Evolutionary conservation across 1,139 yeast genomes (phyloP).

Genomic region (Dujonia santamariae): DNA sequence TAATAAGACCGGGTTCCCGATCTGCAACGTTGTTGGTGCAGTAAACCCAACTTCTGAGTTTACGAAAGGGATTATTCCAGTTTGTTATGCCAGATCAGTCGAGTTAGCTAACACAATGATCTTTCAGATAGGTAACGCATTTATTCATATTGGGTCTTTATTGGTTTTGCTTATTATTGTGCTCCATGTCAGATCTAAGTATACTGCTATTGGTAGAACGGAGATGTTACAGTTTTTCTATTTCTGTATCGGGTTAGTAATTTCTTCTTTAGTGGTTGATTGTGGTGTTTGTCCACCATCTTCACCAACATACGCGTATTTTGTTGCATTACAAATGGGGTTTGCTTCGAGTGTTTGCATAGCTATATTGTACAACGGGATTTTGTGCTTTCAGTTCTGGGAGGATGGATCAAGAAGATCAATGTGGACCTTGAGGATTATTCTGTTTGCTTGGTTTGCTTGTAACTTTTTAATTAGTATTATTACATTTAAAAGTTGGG

Average conservation of each 20-base stretch:
- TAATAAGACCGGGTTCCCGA: conserved; percentile 66
- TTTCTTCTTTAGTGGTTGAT: conserved; percentile 74
- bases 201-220: conserved; percentile 89
- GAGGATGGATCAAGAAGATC: conserved; percentile 83
- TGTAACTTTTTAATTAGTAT: conserved; percentile 66
- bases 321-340: conserved; percentile 80
- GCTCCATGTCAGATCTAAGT: conserved; percentile 77
- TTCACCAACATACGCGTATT: conserved; percentile 68
- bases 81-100: conserved; percentile 82
- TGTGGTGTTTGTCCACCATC: conserved; percentile 93
- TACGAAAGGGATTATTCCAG: conserved; percentile 61
- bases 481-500: conserved; percentile 74
- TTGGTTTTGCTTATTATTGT: conserved; percentile 64
- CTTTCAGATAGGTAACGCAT: conserved; percentile 87
- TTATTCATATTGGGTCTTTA: conserved; percentile 76
- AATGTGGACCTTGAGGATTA: conserved; percentile 51
- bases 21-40: conserved; percentile 65
- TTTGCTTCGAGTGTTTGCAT: conserved; percentile 68
- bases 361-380: conserved; percentile 67
- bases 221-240: conserved; percentile 81
- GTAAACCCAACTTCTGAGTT: conserved; percentile 26
- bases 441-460: conserved; percentile 52
- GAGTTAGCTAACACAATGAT: conserved; percentile 88
- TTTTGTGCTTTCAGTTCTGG: conserved; percentile 85
- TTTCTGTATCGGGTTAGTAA: conserved; percentile 52